Evolutionary conservation across 495 filamentous ascomycete genomes (phyloP), one percentile per base, ranked within the genome.

Genomic region (Podospora comata): DNA sequence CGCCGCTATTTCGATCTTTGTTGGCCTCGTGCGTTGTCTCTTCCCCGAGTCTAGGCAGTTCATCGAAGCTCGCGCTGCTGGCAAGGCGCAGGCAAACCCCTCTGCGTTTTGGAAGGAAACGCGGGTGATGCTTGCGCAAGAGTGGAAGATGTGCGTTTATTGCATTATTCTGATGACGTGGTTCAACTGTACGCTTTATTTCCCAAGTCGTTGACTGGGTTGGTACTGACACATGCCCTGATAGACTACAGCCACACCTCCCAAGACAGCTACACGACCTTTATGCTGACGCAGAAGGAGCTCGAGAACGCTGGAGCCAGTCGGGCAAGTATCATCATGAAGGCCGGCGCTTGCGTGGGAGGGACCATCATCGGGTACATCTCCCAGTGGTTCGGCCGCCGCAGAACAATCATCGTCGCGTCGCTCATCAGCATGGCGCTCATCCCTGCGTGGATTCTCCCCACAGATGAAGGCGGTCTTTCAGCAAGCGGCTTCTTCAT

Each of bases 251-350:
- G 84, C 64, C 88, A 91, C 74, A 88, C 88, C 6, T 86, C 85
- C 18, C 90, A 92, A 74, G 91, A 93, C 75, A 88, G 84, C 68
- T 93, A 92, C 76, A 91, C 89, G 3, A 93, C 91, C 6, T 92
- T 92, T 73, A 87, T 91, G 84, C 78, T 86, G 18, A 83, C 84
- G 15, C 83, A 89, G 53, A 92, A 92, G 75, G 84, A 86, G 58
- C 82, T 93, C 66, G 64, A 79, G 23, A 89, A 89, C 74, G 67
- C 75, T 2, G 77, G 73, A 4, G 89, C 90, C 11, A 88, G 85
- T 11, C 85, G 89, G n/a, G 89, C 88, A 15, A 86, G 83, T 58
- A 92, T 93, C 71, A 77, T 92, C 30, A 90, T 88, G 84, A 92
- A 91, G 72, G 85, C 81, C 0, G 91, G 91, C 27, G 88, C 89